These are phyloP conservation scores for Coccomyxa subellipsoidea DNA, from an alignment of 163 green algal species.

Conservation along the genomic window DNA sequence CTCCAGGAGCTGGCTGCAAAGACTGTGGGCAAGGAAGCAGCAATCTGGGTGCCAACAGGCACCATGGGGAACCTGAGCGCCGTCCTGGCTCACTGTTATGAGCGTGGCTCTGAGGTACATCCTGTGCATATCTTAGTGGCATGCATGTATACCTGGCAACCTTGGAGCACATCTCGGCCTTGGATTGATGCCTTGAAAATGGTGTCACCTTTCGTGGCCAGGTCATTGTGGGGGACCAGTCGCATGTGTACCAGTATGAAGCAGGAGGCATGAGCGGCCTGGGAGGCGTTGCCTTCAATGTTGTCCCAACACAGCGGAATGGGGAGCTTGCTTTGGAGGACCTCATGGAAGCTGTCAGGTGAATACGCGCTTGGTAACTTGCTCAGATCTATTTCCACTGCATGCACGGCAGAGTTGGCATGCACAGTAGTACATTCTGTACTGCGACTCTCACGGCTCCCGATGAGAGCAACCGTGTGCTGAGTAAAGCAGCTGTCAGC, in stretches of 20 bases:
- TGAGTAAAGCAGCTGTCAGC: no score
- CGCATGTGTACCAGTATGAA: constrained; percentile 73
- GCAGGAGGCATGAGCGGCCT: constrained; percentile 48
- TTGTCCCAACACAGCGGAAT: constrained; percentile 51
- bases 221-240: constrained; percentile 52
- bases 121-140: neutral
- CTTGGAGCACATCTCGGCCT: neutral
- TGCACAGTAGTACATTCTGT: no score
- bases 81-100: constrained; percentile 42
- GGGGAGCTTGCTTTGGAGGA: constrained; percentile 47
- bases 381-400: no score
- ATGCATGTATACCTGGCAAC: neutral
- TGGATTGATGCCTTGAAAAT: no score
- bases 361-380: no score
- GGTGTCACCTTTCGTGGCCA: no score
- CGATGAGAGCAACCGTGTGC: no score
- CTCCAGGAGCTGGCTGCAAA: constrained; percentile 51
- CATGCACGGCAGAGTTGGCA: no score
- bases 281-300: constrained; percentile 28
- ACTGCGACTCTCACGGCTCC: no score
- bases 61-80: constrained; percentile 81
- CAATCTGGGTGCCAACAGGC: constrained; percentile 64
- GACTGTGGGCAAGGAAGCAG: constrained; percentile 68
- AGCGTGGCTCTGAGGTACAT: constrained; percentile 15
- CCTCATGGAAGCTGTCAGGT: constrained; percentile 5